phyloP scores from a whole-genome alignment of 768 basidiomycete species.

The Rhodotorula kratochvilovae region DNA sequence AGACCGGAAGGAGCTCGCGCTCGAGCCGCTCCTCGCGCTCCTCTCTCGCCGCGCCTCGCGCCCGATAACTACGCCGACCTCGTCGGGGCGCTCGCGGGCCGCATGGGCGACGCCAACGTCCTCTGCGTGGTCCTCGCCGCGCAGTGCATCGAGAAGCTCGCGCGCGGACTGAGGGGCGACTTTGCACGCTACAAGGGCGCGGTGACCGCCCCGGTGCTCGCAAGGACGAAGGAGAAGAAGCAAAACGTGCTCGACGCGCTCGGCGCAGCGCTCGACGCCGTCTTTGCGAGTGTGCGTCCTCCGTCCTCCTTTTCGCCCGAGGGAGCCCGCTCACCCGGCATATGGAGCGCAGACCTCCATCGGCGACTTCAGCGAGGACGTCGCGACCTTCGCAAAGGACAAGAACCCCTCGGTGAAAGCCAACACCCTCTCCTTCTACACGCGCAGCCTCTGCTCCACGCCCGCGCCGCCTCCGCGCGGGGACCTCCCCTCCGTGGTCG shows the following conservation, averaged over 20 bases:
- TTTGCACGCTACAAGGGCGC: constrained; percentile 71
- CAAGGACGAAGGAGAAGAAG: constrained; percentile 90
- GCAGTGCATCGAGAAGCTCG: constrained; percentile 74
- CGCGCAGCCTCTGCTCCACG: constrained; percentile 68
- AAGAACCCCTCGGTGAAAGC: constrained; percentile 98
- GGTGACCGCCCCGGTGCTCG: constrained; percentile 72
- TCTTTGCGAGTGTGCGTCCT: constrained; percentile 69
- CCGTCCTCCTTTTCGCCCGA: background rate
- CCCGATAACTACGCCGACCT: constrained; percentile 68
- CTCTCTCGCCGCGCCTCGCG: constrained; percentile 69
- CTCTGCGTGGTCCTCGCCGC: constrained; percentile 89
- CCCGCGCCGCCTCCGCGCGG: constrained; percentile 63
- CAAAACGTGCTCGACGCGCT: constrained; percentile 82
- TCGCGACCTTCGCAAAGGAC: constrained; percentile 67
- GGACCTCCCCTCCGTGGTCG: constrained; percentile 77
- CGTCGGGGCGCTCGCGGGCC: constrained; percentile 66
- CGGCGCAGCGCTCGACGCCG: constrained; percentile 78
- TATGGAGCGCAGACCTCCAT: constrained; percentile 73
- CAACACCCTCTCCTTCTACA: constrained; percentile 79
- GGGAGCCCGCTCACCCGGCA: background rate
- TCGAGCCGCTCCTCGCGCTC: constrained; percentile 73
- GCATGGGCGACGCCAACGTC: constrained; percentile 89
- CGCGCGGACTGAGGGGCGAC: constrained; percentile 67
- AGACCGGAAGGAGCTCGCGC: constrained; percentile 76
- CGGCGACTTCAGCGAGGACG: constrained; percentile 74